Percentiles rank a stretch among this genome's conserved stretches.
These are phyloP conservation scores for Eimeria zaria DNA, from an alignment of 169 alveolate species.

Conservation along the genomic window DNA sequence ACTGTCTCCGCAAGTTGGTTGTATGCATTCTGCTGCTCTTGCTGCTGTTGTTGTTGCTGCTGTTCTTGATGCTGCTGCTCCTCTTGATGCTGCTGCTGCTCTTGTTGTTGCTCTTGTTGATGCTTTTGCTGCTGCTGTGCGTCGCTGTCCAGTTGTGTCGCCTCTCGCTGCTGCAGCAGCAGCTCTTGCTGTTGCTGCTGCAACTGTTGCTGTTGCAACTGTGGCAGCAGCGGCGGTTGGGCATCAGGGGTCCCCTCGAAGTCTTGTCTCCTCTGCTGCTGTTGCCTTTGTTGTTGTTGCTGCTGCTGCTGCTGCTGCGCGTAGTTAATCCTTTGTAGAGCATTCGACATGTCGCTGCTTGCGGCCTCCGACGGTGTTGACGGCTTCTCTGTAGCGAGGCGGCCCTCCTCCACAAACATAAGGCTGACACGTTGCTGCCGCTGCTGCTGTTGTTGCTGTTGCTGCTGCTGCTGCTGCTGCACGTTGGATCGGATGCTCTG, in stretches of 20 bases:
- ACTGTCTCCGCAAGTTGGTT: neutral
- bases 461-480: neutral
- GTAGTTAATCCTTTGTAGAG: neutral
- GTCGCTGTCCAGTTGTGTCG: neutral
- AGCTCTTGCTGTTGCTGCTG: neutral
- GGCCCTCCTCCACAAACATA: conserved; percentile 27
- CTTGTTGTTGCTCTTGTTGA: neutral
- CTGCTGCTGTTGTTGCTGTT: conserved; percentile 64
- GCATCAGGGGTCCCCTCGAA: neutral
- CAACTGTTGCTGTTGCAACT: neutral
- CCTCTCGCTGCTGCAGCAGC: conserved; percentile 6
- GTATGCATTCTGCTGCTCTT: neutral
- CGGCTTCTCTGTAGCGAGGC: conserved; percentile 56
- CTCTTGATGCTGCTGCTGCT: neutral
- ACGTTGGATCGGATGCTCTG: neutral
- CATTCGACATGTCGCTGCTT: conserved; percentile 34
- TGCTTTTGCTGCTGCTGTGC: neutral
- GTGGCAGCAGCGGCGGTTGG: neutral
- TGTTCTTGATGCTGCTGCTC: neutral
- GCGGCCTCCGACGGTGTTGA: conserved; percentile 25
- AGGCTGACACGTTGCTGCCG: neutral
- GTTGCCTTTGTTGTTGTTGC: neutral
- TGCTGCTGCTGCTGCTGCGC: conserved; percentile 39
- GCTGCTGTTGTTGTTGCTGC: neutral
- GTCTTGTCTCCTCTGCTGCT: neutral